Base-by-base conservation (phyloP, 352 stramenopile genomes). In the Phytopythium vexans region DNA sequence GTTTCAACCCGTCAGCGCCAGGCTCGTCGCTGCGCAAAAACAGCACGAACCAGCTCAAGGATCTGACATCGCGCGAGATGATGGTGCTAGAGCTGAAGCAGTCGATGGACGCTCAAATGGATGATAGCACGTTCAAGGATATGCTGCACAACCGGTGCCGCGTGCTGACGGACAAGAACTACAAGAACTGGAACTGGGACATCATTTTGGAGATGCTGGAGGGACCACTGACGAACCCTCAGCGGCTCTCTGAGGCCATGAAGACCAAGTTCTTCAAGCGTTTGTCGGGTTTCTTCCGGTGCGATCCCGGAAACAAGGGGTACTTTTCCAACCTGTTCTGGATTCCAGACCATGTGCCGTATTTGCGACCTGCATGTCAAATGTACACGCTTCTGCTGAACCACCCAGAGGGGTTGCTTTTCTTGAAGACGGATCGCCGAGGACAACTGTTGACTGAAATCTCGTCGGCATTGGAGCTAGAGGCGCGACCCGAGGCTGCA, bases 231-330 rank as follows among this genome's bases (percentile, higher is more conserved):
- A 92, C 86, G 6, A 95, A 96, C 55, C 86, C 84, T 1, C 80
- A 91, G 48, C 75, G 87, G 6, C 72, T 94, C 1, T 94, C 85
- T 0, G 88, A 96, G 58, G 86, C 87, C 3, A 94, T 96, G 82
- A 94, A 93, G 62, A 95, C 88, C n/a, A 96, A 96, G 64, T 96
- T 96, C 54, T 95, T 95, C 58, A 95, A 95, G 60, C 84, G 88
- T 35, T 54, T 96, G 3, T 92, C 86, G 11, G 88, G 88, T 7
- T 96, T 96, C 58, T 96, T 96, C 56, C 82, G 88, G n/a, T 92
- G 84, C 41, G 87, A 93, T 40, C 86, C 82, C 39, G 85, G 83
- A 32, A 93, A 95, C 70, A 95, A 95, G 58, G 86, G 88, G 0
- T 95, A 92, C 60, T 96, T 95, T 52, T 90, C 87, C 0, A 78